Evolutionary conservation across 192 early-diverging fungal genomes (phyloP), one percentile per base, ranked within the genome.

Genomic region (Podila horticola): DNA sequence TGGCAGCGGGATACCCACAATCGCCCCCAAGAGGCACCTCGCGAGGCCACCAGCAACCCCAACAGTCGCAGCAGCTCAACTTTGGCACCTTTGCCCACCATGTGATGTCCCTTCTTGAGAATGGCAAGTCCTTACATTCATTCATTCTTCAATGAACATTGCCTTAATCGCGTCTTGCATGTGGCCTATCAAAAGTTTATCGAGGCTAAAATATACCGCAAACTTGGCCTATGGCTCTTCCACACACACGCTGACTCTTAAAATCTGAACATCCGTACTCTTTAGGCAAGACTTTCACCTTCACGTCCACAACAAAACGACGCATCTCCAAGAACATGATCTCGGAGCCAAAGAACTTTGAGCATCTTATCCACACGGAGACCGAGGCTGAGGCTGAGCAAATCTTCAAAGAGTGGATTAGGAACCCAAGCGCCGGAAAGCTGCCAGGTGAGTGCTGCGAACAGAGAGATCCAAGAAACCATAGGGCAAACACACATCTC

Each of bases 361-460:
- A 81, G 34, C 84, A 85, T 65, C 58, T 85, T 28, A 82, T 85
- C 64, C 84, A 85, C 49, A 79, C 84, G 0, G 79, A 85, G 55
- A 85, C 72, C 7, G 75, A 77, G 24, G 79, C 64, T 3, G 74
- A 85, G 33, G 84, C 84, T n/a, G 61, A 74, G 41, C 60, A 62
- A 13, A 72, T 83, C 45, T 85, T 85, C 63, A 72, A 74, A 49
- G 61, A 77, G 22, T 83, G 71, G 84, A 79, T 61, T 36, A 59
- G 67, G 61, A 82, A 66, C 58, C 77, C 73, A 10, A 82, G 65
- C 34, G 72, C 67, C 5, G 75, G 74, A 48, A 85, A 85, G 58
- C 19, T 82, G n/a, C 84, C 84, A 67, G 84, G 84, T 85, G 72
- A 84, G 74, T 50, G 41, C 41, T 15, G 15, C 41, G 11, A 55